Evolutionary conservation across 2,329 filamentous ascomycete species (phyloP).

Genomic region (Thielaviopsis cerberus): DNA sequence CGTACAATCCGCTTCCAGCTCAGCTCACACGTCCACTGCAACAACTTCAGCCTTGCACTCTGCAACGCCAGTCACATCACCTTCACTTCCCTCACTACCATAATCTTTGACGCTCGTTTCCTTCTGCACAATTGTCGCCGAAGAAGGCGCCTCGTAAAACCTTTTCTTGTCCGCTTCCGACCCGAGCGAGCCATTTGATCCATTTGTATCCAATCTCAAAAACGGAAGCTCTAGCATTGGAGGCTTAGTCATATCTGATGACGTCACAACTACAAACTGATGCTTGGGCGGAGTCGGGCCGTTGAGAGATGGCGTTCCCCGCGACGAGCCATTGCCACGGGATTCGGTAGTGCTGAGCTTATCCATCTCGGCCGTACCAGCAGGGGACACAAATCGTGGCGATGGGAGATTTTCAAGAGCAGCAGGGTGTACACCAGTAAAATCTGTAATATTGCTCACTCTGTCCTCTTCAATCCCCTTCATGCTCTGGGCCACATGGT

Average conservation of each 20-base stretch:
- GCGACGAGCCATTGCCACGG: neutral
- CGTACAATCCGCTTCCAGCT: no score
- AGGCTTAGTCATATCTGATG: neutral
- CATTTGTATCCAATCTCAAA: neutral
- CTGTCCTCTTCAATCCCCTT: neutral
- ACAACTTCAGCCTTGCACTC: no score
- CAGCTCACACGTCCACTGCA: no score
- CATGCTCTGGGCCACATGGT: slow-evolving; percentile 4
- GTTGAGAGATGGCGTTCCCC: neutral
- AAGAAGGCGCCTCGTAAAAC: neutral
- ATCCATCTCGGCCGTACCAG: neutral
- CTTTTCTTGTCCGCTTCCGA: neutral
- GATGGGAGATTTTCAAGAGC: neutral
- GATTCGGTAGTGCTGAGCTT: neutral
- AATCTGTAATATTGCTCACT: neutral
- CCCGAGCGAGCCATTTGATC: neutral
- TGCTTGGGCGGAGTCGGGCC: neutral
- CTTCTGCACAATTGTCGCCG: neutral
- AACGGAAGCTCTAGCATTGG: neutral
- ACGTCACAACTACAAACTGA: neutral
- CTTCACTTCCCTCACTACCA: neutral
- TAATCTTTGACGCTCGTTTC: neutral
- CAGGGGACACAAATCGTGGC: neutral
- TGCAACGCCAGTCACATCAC: no score
- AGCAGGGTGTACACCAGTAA: neutral